Percentiles rank a stretch among this genome's conserved stretches.
These are phyloP conservation scores for Elongisporangium prolatum DNA, from an alignment of 352 stramenopile species.

Conservation along the genomic window DNA sequence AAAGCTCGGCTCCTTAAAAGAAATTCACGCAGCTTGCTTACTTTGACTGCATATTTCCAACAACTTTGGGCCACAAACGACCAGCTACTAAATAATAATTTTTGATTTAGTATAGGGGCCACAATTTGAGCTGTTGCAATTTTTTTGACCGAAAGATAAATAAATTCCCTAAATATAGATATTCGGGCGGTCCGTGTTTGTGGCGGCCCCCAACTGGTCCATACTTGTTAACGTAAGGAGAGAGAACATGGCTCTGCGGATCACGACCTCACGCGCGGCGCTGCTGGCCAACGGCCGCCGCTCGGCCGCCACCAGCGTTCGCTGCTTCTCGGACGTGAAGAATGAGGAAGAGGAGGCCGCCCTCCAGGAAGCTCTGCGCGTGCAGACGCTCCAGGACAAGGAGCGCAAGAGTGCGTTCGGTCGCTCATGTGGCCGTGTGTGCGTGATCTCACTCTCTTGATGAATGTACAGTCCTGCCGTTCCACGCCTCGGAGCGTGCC, in stretches of 20 bases:
- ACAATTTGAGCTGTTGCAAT: too few species aligned
- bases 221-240: neutral
- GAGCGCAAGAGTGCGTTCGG: constrained; percentile 45
- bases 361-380: constrained; percentile 32
- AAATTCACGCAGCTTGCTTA: too few species aligned
- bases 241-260: constrained; percentile 1
- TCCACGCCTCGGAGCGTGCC: constrained; percentile 42
- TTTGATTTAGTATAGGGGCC: too few species aligned
- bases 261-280: constrained; percentile 5
- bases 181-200: neutral
- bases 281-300: constrained; percentile 14
- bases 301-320: constrained; percentile 10
- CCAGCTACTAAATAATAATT: too few species aligned
- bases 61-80: too few species aligned
- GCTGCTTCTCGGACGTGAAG: constrained; percentile 43
- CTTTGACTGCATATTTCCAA: too few species aligned
- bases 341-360: constrained; percentile 30
- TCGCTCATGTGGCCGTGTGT: neutral
- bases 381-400: constrained; percentile 38
- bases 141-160: too few species aligned
- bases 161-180: neutral
- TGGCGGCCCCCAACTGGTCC: neutral
- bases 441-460: neutral
- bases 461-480: constrained; percentile 48
- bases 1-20: too few species aligned